Conservation (phyloP, 202 grass and related monocot species). For the Panicum hallii region DNA sequence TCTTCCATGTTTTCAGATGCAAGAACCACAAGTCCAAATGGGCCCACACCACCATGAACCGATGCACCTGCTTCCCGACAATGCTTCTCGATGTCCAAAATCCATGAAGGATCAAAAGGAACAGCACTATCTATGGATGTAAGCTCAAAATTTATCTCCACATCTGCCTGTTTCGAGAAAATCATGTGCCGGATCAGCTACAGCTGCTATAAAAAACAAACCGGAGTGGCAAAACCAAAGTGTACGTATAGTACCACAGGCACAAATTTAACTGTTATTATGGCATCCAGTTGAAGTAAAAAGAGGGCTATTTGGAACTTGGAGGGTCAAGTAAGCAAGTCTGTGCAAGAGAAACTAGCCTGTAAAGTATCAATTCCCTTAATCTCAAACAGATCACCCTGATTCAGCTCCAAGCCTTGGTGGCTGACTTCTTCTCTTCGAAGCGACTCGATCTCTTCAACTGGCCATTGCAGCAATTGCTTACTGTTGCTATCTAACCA, state of each 20-base stretch:
- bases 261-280: neutral
- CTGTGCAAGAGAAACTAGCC: slow-evolving; percentile 41
- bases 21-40: slow-evolving; percentile 78
- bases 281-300: neutral
- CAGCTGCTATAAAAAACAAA: slow-evolving; percentile 4
- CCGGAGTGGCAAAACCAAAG: neutral
- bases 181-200: slow-evolving; percentile 43
- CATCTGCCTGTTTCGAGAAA: slow-evolving; percentile 67
- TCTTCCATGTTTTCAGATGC: slow-evolving; percentile 71
- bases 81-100: slow-evolving; percentile 66
- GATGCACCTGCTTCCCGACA: slow-evolving; percentile 60
- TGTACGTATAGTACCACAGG: neutral
- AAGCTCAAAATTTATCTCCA: slow-evolving; percentile 79
- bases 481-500: slow-evolving; percentile 70
- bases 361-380: slow-evolving; percentile 64
- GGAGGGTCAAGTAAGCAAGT: slow-evolving; percentile 10
- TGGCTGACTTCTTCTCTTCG: slow-evolving; percentile 57
- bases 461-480: slow-evolving; percentile 80
- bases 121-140: slow-evolving; percentile 47
- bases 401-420: slow-evolving; percentile 55
- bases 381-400: slow-evolving; percentile 63
- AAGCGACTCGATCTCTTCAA: slow-evolving; percentile 76
- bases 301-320: neutral
- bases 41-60: slow-evolving; percentile 52
- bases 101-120: slow-evolving; percentile 68